Percentiles rank a stretch among this genome's conserved stretches.
phyloP scores from a whole-genome alignment of 148 eudicot genomes.

The Rhododendron mucronatum region DNA sequence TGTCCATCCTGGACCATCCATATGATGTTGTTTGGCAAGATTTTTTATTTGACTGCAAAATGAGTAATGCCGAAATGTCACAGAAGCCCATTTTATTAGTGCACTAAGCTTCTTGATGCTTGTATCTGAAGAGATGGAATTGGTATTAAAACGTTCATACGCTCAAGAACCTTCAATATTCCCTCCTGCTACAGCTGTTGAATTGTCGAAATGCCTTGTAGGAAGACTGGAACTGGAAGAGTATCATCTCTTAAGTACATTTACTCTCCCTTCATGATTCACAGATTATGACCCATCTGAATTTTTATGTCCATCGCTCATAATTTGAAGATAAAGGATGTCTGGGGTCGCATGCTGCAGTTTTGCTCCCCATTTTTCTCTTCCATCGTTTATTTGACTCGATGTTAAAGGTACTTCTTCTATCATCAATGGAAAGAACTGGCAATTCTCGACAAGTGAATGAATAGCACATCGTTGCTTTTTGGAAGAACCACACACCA shows the following conservation, averaged over 20 bases:
- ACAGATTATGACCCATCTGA: not conserved
- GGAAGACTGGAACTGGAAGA: not conserved
- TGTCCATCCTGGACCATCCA: too few species aligned
- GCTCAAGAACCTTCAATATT: not conserved
- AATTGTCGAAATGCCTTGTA: not conserved
- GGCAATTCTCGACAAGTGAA: not conserved
- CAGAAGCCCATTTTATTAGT: not conserved
- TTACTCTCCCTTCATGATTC: not conserved
- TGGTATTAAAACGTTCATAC: not conserved
- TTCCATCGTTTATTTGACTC: not conserved
- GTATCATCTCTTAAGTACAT: not conserved
- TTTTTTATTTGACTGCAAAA: not conserved
- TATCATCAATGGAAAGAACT: not conserved
- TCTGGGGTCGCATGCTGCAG: not conserved
- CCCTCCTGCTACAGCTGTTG: not conserved
- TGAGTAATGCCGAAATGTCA: not conserved
- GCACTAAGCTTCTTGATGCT: not conserved
- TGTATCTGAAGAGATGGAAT: conserved; percentile 2
- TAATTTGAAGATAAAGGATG: not conserved
- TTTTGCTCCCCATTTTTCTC: not conserved
- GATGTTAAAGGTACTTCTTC: not conserved
- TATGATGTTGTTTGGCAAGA: not conserved
- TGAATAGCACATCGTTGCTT: not conserved
- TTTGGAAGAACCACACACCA: not conserved
- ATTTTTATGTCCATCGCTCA: not conserved